A percentile compares a stretch with the other conserved stretches of the same genome.
Conservation (phyloP, 2,329 filamentous ascomycete genomes). For the Purpureocillium lavendulum region DNA sequence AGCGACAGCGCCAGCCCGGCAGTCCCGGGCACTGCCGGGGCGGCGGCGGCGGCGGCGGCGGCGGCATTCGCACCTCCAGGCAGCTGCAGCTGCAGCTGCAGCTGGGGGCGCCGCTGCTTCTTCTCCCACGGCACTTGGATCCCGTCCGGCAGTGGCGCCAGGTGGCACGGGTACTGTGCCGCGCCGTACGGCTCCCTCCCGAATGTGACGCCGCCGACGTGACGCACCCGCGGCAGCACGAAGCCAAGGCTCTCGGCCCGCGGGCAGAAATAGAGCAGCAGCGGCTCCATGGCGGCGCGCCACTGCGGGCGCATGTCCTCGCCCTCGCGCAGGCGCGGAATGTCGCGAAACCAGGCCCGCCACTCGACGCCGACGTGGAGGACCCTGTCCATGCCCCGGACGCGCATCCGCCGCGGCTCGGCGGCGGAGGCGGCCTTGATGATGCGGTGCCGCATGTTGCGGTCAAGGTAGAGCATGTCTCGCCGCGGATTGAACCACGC, state of each 20-base stretch:
- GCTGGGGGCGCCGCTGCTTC: constrained; percentile 4
- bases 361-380: constrained; percentile 19
- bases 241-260: constrained; percentile 15
- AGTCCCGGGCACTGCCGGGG: too few relatives aligned
- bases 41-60: too few relatives aligned
- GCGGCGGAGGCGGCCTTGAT: too few relatives aligned
- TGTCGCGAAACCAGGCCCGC: constrained; percentile 18
- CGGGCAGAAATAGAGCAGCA: constrained; percentile 17
- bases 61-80: too few relatives aligned
- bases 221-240: constrained; percentile 15
- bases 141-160: constrained; percentile 11
- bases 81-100: neutral
- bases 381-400: constrained; percentile 15
- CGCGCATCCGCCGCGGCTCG: neutral
- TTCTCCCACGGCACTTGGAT: constrained; percentile 17
- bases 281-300: constrained; percentile 9
- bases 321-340: constrained; percentile 11
- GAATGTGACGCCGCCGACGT: constrained; percentile 16
- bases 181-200: constrained; percentile 18
- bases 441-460: constrained; percentile 12
- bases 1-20: neutral
- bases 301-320: constrained; percentile 13
- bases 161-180: constrained; percentile 7
- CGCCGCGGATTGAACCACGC: constrained; percentile 16
- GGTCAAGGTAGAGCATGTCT: constrained; percentile 21